Base-by-base conservation (phyloP, 164 flowering plant genomes). In the Akebia trifoliata region DNA sequence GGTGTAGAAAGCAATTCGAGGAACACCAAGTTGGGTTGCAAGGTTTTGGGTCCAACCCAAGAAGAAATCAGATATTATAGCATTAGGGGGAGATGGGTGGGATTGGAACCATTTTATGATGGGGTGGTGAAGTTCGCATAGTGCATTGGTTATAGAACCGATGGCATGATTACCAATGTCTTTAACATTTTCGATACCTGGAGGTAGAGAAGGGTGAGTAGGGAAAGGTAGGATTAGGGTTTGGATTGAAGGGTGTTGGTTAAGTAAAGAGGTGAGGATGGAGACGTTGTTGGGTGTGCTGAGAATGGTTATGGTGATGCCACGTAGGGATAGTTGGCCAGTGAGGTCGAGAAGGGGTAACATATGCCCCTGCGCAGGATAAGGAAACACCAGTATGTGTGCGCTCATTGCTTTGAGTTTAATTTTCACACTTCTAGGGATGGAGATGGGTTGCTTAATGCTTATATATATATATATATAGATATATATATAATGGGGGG, bases 1-100 rank as follows among this genome's bases (percentile, higher is more conserved):
- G 0, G 73, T 60, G 1, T 59, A 74, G 58, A 74, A 79, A 3
- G 55, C 70, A 22, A 65, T n/a, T 4, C 77, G 66, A 6, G 30
- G 67, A 34, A 76, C 56, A 15, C 66, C 59, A 44, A 74, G 67
- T 7, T 61, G 30, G 30, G 4, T 2, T 9, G 75, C 75, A 20
- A 76, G 68, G 21, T 28, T 45, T 21, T 69, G 73, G 21, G 81
- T 72, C 77, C 77, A 79, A 0, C 80, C 83, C 11, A 72, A 48
- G 50, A 76, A 76, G 4, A 72, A 11, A 30, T 68, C 72, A 24
- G 72, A 70, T 4, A 76, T 2, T 4, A 76, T 60, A 15, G 69
- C 75, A 0, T 25, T 18, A 0, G 80, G 80, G 8, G 77, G 77
- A 1, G 50, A 52, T 4, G 72, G 67, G 53, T 67, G 72, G 38